A percentile compares a stretch with the other conserved stretches of the same genome.
phyloP scores from a whole-genome alignment of 495 filamentous ascomycete species.

The Aspergillus taichungensis region DNA sequence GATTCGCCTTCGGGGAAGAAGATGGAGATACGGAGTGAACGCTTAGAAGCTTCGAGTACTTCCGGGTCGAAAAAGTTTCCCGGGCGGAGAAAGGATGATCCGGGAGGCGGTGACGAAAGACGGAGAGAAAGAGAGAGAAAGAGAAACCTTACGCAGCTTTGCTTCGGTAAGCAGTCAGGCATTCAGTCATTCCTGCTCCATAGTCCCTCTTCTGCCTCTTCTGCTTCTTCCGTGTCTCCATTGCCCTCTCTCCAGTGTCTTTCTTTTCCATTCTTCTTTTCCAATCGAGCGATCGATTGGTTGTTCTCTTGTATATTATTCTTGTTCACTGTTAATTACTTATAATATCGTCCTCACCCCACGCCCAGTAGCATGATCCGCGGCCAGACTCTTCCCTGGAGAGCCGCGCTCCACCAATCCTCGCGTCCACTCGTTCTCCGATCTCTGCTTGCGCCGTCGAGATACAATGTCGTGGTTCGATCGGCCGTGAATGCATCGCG shows the following conservation, averaged over 20 bases:
- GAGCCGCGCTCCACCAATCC: constrained; percentile 43
- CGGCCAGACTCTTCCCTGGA: constrained; percentile 48
- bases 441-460: constrained; percentile 22
- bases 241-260: too few relatives aligned
- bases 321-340: neutral
- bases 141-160: constrained; percentile 2
- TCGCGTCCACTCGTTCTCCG: constrained; percentile 29
- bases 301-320: constrained; percentile 5
- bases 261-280: too few relatives aligned
- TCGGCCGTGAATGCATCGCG: constrained; percentile 22
- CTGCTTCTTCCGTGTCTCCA: constrained; percentile 2
- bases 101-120: constrained; percentile 25
- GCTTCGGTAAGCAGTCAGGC: constrained; percentile 30
- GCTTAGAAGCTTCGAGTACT: constrained; percentile 31
- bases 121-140: neutral
- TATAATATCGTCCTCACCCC: neutral
- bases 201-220: constrained; percentile 12
- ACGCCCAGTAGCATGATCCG: constrained; percentile 40
- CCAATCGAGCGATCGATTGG: neutral
- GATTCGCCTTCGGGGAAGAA: neutral
- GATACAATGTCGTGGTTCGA: constrained; percentile 33
- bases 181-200: too few relatives aligned
- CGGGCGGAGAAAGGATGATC: constrained; percentile 21
- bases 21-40: constrained; percentile 3
- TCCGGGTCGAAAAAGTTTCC: constrained; percentile 22